Base-by-base conservation (phyloP, 768 basidiomycete genomes). In the Leccinum obscurum region DNA sequence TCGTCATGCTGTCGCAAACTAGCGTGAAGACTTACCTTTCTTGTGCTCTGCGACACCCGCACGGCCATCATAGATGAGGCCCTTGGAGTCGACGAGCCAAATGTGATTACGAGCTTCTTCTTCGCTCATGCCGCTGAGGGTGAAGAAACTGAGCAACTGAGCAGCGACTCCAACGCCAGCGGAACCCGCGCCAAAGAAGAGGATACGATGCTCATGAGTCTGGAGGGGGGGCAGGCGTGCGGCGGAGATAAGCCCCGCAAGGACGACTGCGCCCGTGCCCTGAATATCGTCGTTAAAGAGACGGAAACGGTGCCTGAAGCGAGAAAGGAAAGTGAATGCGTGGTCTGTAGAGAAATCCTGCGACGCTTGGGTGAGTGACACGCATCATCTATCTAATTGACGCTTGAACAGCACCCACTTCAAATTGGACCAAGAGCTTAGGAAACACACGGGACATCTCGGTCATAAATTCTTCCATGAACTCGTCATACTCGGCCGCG, bases 281-380 rank as follows among this genome's bases (percentile, higher is more conserved):
- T 94, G 92, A 64, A 95, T 93, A 69, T 95, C 93, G 65, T 96
- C 93, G 70, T 94, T 94, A 80, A 94, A 93, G 35, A 90, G 78
- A 24, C 86, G 86, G 70, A 91, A 93, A 56, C 85, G 80, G 62
- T 87, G 75, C 58, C 90, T 84, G 79, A 88, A 93, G 46, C 84
- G 79, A 44, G 87, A 83, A 32, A 96, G 85, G 75, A 92, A 95
- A 56, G 83, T 77, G 79, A 97, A 97, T 1, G 95, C 95, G 62
- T 93, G 88, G 62, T 96, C 90, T 3, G 92, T 94, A 34, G 92
- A 88, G 77, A 95, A 97, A 77, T 97, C 94, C 85, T 93, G 55
- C 11, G 3, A 67, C 26, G 15, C 11, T 49, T 6, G 20, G 8
- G 37, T 63, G 20, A 68, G 49, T 34, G 30, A 41, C 8, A 28